These are phyloP conservation scores for Miscanthus lutarioriparius DNA, from an alignment of 176 grass and related monocot genomes.

Conservation along the genomic window DNA sequence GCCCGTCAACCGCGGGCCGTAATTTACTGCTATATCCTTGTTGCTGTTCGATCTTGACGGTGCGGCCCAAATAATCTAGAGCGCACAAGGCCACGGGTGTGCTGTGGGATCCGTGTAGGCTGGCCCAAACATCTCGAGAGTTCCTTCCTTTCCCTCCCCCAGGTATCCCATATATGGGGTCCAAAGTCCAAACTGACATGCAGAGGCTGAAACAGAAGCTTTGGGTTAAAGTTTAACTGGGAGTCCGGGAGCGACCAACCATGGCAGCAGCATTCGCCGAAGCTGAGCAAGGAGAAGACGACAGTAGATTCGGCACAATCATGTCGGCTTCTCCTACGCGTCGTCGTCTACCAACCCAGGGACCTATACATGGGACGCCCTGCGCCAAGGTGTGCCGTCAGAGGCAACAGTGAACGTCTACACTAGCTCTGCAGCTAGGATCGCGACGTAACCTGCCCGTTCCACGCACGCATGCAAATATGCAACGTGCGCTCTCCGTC, in stretches of 20 bases:
- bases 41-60: too few species aligned
- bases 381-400: background rate
- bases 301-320: background rate
- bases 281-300: background rate
- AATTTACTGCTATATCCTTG: too few species aligned
- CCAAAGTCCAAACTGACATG: too few species aligned
- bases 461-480: background rate
- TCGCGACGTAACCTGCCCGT: background rate
- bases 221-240: too few species aligned
- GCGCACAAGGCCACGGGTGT: too few species aligned
- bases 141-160: too few species aligned
- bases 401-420: conserved; percentile 25
- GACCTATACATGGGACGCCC: background rate
- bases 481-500: background rate
- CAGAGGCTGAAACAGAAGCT: too few species aligned
- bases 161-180: too few species aligned
- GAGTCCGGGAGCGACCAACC: background rate
- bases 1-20: too few species aligned
- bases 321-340: background rate
- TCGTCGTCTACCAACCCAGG: background rate
- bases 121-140: too few species aligned
- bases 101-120: too few species aligned
- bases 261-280: background rate
- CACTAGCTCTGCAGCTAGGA: background rate
- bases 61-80: too few species aligned